These are phyloP conservation scores for Erodium maritimum DNA, from an alignment of 345 rosid species.

Conservation along the genomic window DNA sequence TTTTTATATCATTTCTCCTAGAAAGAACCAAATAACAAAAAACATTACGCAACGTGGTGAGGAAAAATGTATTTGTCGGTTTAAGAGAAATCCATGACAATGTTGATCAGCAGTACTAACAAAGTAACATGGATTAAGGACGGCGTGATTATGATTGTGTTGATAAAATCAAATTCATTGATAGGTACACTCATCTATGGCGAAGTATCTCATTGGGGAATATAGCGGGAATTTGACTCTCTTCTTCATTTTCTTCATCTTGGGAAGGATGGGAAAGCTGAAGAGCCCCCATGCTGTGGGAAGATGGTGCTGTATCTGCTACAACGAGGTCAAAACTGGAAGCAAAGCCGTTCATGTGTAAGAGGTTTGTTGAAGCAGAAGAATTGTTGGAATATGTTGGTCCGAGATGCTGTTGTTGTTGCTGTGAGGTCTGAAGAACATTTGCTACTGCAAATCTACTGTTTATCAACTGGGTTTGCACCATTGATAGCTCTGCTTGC, in stretches of 20 bases:
- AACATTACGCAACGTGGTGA: not conserved
- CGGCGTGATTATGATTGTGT: not conserved
- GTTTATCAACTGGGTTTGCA: slow-evolving; percentile 64
- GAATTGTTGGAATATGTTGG: slow-evolving; percentile 88
- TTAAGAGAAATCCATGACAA: not conserved
- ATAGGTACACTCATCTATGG: slow-evolving; percentile 24
- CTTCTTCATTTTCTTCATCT: slow-evolving; percentile 58
- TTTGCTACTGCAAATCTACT: slow-evolving; percentile 66
- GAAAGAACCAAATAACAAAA: no score
- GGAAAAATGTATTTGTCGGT: not conserved
- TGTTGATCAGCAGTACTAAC: not conserved
- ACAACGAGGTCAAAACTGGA: slow-evolving; percentile 39
- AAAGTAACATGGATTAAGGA: not conserved
- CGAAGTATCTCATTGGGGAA: slow-evolving; percentile 31
- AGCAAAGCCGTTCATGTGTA: slow-evolving; percentile 37
- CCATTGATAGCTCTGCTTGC: slow-evolving; percentile 77
- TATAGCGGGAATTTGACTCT: slow-evolving; percentile 30
- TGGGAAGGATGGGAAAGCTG: slow-evolving; percentile 28
- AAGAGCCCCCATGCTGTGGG: slow-evolving; percentile 40
- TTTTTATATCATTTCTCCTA: no score
- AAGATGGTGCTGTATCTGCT: slow-evolving; percentile 36
- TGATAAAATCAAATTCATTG: not conserved
- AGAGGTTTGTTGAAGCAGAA: slow-evolving; percentile 66
- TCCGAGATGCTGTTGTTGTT: slow-evolving; percentile 14
- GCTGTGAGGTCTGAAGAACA: slow-evolving; percentile 42